Percentiles rank a stretch among this genome's conserved stretches.
Conservation (phyloP, 495 filamentous ascomycete genomes). For the Bryoglossum gracile region DNA sequence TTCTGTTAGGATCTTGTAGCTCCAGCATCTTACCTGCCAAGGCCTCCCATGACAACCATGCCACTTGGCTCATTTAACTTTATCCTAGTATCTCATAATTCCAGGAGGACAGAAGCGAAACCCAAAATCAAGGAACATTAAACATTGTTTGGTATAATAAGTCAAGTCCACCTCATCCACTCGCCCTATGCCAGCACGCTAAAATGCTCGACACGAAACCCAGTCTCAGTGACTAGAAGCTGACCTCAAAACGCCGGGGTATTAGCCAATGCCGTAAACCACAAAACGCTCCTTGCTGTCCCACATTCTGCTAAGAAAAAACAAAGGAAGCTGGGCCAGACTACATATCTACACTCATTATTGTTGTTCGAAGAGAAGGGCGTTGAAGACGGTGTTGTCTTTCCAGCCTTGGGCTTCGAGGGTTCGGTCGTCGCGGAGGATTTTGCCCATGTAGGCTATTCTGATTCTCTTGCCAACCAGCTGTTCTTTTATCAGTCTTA, state of each 20-base stretch:
- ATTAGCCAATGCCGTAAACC: slow-evolving; percentile 6
- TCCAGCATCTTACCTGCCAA: too few species aligned
- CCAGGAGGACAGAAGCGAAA: too few species aligned
- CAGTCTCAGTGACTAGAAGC: neutral
- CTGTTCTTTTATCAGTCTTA: slow-evolving; percentile 33
- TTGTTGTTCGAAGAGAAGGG: slow-evolving; percentile 52
- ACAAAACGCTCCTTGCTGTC: neutral
- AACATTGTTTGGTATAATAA: neutral
- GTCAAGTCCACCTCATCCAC: neutral
- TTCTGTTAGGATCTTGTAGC: too few species aligned
- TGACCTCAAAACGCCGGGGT: slow-evolving; percentile 17
- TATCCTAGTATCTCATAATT: too few species aligned
- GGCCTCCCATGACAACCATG: too few species aligned
- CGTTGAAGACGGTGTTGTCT: slow-evolving; percentile 70
- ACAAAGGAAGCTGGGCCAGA: neutral
- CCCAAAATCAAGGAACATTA: too few species aligned
- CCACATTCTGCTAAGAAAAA: neutral
- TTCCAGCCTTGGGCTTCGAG: slow-evolving; percentile 68
- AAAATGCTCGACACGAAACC: slow-evolving; percentile 11
- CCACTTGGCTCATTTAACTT: too few species aligned
- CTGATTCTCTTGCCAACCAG: slow-evolving; percentile 50
- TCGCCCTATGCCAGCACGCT: slow-evolving; percentile 11
- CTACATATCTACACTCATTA: neutral
- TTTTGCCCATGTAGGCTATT: slow-evolving; percentile 71
- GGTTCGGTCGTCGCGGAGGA: slow-evolving; percentile 60